phyloP scores from a whole-genome alignment of 1,284 basidiomycete genomes.

The Crepidotus sp. region DNA sequence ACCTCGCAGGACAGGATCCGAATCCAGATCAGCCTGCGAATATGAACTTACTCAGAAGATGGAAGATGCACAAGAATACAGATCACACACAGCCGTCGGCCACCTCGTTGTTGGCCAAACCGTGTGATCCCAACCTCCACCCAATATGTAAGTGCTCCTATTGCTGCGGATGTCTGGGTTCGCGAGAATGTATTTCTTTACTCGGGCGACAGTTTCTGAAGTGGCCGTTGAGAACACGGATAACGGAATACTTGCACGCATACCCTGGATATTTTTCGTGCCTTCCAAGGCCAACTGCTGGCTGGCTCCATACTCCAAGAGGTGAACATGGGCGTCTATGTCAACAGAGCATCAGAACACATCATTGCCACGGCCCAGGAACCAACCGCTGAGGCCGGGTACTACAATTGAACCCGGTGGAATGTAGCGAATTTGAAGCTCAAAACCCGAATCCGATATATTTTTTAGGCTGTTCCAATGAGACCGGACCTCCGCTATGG shows the following conservation, averaged over 20 bases:
- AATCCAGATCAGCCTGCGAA: slow-evolving; percentile 61
- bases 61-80: slow-evolving; percentile 5
- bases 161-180: slow-evolving; percentile 47
- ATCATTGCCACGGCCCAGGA: background rate
- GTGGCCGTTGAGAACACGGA: background rate
- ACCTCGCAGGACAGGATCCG: slow-evolving; percentile 56
- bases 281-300: slow-evolving; percentile 59
- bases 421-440: slow-evolving; percentile 40
- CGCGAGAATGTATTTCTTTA: slow-evolving; percentile 57
- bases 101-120: slow-evolving; percentile 56
- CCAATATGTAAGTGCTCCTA: slow-evolving; percentile 60
- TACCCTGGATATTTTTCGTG: slow-evolving; percentile 50
- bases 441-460: slow-evolving; percentile 14
- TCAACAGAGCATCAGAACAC: slow-evolving; percentile 13
- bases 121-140: slow-evolving; percentile 92
- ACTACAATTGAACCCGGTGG: slow-evolving; percentile 48
- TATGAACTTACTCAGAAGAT: slow-evolving; percentile 1
- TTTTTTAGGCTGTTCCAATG: slow-evolving; percentile 28
- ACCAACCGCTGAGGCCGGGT: slow-evolving; percentile 59
- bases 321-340: slow-evolving; percentile 75
- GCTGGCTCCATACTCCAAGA: slow-evolving; percentile 67
- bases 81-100: slow-evolving; percentile 60
- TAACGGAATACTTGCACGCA: background rate
- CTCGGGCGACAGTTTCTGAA: slow-evolving; percentile 56
- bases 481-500: slow-evolving; percentile 35